Evolutionary conservation across 2,329 filamentous ascomycete species (phyloP), one percentile per base, ranked within the genome.

Genomic region (Pseudopyricularia javanii): DNA sequence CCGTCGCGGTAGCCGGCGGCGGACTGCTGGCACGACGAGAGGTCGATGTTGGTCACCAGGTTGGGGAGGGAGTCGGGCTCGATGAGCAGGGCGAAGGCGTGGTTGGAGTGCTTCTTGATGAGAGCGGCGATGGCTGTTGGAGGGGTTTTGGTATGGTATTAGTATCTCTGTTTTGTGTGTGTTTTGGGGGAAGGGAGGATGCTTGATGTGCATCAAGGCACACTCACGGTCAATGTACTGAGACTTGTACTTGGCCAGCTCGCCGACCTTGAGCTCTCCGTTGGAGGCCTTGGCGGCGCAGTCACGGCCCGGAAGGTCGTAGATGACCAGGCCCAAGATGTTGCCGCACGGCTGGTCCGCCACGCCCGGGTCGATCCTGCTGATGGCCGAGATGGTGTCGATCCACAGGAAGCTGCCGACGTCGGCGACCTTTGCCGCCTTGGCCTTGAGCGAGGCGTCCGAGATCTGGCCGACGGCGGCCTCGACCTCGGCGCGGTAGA

Each of bases 31-130:
- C 80, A 83, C 51, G 79, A 75, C 7, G 66, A 55, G 17, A 80
- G 70, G 58, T 70, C 69, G 58, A 74, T 58, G 67, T 83, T 83
- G 62, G 80, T 83, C 43, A 83, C 74, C 58, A 83, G 65, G 66
- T 83, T 84, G 54, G 76, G 78, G 40, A 83, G 69, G 51, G 74
- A 81, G 65, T 83, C 80, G 49, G 80, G 80, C 63, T 84, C 80
- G 61, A 75, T 77, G 61, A 70, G 53, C 26, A 65, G 57, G 11
- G 67, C 62, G 61, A 70, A 64, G 62, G 60, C 59, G 11, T 78
- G 74, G 59, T 79, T 75, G 53, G 77, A 70, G 64, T 81, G 76
- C 34, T 70, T 68, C 59, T 75, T 70, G 57, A 83, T 58, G 52
- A 77, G 66, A 51, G 69, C 63, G 49, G 70, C 73, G 57, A 83